Base-by-base conservation (phyloP, 345 rosid species). In the Aquilaria yunnanensis region DNA sequence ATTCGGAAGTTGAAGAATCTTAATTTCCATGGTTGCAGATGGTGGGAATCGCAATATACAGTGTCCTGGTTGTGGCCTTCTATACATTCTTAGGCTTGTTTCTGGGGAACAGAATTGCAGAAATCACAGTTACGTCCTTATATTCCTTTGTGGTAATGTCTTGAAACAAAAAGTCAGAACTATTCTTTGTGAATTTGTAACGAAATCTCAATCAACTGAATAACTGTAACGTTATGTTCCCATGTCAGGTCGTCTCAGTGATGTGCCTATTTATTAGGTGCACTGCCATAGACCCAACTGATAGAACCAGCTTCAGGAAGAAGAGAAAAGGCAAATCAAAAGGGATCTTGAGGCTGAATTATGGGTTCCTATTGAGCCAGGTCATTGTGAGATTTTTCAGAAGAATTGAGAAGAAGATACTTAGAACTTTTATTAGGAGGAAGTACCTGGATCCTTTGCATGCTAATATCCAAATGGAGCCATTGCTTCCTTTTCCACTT, bases 281-380 rank as follows among this genome's bases (percentile, higher is more conserved):
- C 64, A 84, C 96, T 1, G 89, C 96, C 6, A 90, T 83, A n/a
- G 93, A 94, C 62, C 96, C 99, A 0, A 86, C 96, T 8, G 99
- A 94, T 74, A 94, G 78, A 56, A 83, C 91, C 72, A 80, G 88
- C 69, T 79, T 76, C 47, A 86, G 70, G 72, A 88, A 75, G 85
- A 90, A 67, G 83, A 85, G 67, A 68, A 81, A 46, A 41, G 70
- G 73, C 37, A 82, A 78, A 69, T 72, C 84, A 13, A 81, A 74
- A 61, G 85, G 85, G 66, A 63, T 75, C 41, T 67, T 76, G 62
- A 82, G 83, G 72, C 74, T 94, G 57, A 90, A 87, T 68, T 77
- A 81, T 70, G 86, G 96, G 52, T 85, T 85, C 68, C 72, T 94
- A 50, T 62, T 94, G 60, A 82, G 83, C 67, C 97, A 94, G 80